Base-by-base conservation (phyloP, 2,329 filamentous ascomycete species). In the Stachybotrys chlorohalonatus region DNA sequence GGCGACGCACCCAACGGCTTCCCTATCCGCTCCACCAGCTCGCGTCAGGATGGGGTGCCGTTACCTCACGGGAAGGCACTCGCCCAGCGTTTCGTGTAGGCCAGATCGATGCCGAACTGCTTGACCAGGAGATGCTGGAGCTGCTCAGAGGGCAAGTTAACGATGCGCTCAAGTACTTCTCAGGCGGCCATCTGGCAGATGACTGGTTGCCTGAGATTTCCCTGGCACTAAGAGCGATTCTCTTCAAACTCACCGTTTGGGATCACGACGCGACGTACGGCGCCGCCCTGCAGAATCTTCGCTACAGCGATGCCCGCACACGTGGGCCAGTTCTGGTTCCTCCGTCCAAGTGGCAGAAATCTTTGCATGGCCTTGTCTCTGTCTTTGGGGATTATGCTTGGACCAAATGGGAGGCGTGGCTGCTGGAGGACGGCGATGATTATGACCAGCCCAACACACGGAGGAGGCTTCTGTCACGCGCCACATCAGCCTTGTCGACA, bases 221-320 rank as follows among this genome's bases (percentile, higher is more conserved):
- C 58, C 78, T 96, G 31, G 81, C 77, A 0, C 77, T 99, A 54
- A 81, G 93, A 50, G 83, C 87, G 2, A 76, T 91, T 3, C 76
- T 99, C 7, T 99, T 96, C 78, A 99, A 99, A 72, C 81, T 99
- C 58, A 90, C 89, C 15, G 86, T 99, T 56, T 99, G 94, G 94
- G 92, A 97, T 70, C 90, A 96, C 69, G 86, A 96, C 69, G 90
- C 94, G 46, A 95, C 89, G 6, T 97, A 99, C 70, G 94, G 94
- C 57, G 94, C 94, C 11, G 86, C 90, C 42, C 76, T 99, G 52
- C 94, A 99, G 70, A 95, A 95, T 59, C 79, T 99, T 31, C 86
- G 86, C 66, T 97, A 93, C 66, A 88, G 89, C 11, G 93, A 97
- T 68, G 92, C 91, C 51, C 81, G 93, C 58, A 79, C 77, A 53